These are phyloP conservation scores for Parastagonospora nodorum DNA, from an alignment of 2,329 filamentous ascomycete genomes.

Conservation along the genomic window DNA sequence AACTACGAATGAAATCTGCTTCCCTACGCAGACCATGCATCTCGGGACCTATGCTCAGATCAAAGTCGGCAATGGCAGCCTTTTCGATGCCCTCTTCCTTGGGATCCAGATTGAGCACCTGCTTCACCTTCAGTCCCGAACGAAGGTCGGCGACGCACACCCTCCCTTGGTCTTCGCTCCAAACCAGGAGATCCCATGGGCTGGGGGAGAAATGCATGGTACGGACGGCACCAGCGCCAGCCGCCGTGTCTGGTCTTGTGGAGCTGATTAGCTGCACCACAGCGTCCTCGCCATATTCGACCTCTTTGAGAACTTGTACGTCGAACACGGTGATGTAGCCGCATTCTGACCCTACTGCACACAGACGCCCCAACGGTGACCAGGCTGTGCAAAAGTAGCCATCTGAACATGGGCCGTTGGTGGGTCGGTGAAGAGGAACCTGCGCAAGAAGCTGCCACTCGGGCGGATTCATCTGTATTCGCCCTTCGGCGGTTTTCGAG, in stretches of 20 bases:
- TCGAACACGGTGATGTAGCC: slow-evolving; percentile 79
- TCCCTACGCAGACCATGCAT: slow-evolving; percentile 57
- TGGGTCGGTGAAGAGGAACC: slow-evolving; percentile 49
- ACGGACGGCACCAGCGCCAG: slow-evolving; percentile 75
- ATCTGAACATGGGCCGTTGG: slow-evolving; percentile 38
- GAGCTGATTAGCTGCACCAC: slow-evolving; percentile 78
- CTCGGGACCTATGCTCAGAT: slow-evolving; percentile 35
- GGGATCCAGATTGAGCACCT: slow-evolving; percentile 69
- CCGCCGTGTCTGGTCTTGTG: slow-evolving; percentile 68
- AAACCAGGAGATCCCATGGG: slow-evolving; percentile 87
- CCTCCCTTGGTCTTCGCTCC: slow-evolving; percentile 85
- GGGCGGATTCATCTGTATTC: slow-evolving; percentile 24
- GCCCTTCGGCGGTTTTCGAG: slow-evolving; percentile 27
- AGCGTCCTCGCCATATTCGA: slow-evolving; percentile 59
- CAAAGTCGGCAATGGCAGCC: slow-evolving; percentile 60
- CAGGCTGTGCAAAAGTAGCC: slow-evolving; percentile 81
- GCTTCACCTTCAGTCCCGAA: slow-evolving; percentile 68
- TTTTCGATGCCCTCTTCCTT: slow-evolving; percentile 62
- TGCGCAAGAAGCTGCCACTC: slow-evolving; percentile 51
- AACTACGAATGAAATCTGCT: slow-evolving; percentile 51
- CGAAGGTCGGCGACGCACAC: slow-evolving; percentile 76
- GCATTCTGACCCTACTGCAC: slow-evolving; percentile 80
- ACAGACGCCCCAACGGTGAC: slow-evolving; percentile 70
- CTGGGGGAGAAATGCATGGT: slow-evolving; percentile 92
- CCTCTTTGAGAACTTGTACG: slow-evolving; percentile 51